Percentiles rank a stretch among this genome's conserved stretches.
These are phyloP conservation scores for Phialocephala sp. DNA, from an alignment of 2,329 filamentous ascomycete species.

Conservation along the genomic window DNA sequence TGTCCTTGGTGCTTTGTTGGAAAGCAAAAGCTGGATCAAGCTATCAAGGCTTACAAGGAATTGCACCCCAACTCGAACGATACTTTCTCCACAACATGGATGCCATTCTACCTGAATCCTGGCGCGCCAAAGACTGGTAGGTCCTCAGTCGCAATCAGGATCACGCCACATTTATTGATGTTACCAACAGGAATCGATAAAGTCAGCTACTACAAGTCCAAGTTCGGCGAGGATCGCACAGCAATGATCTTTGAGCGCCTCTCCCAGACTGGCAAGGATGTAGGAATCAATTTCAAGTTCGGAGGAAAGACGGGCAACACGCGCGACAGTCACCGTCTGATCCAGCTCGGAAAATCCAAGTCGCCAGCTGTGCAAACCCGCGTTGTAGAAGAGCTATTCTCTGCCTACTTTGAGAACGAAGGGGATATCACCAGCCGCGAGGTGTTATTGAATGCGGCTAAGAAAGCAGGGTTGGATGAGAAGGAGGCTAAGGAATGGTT, in stretches of 20 bases:
- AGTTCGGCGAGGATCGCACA: constrained; percentile 68
- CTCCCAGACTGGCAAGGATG: constrained; percentile 59
- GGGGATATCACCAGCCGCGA: constrained; percentile 65
- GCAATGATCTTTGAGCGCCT: constrained; percentile 64
- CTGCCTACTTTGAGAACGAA: constrained; percentile 68
- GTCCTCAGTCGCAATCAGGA: constrained; percentile 29
- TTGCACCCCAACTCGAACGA: constrained; percentile 66
- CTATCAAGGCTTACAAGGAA: constrained; percentile 70
- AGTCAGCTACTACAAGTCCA: constrained; percentile 61
- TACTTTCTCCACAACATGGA: constrained; percentile 76
- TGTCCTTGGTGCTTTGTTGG: constrained; percentile 83
- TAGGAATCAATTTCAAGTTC: constrained; percentile 77
- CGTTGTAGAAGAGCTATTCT: constrained; percentile 68
- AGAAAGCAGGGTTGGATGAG: constrained; percentile 58
- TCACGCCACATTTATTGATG: constrained; percentile 22
- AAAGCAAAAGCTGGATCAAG: constrained; percentile 74
- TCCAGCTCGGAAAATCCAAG: constrained; percentile 69
- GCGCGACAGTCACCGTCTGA: constrained; percentile 77
- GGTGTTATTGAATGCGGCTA: constrained; percentile 57
- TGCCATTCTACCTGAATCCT: constrained; percentile 82
- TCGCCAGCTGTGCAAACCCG: constrained; percentile 59
- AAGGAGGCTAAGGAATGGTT: constrained; percentile 61
- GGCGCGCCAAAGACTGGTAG: constrained; percentile 57
- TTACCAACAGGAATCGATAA: constrained; percentile 53
- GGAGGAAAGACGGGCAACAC: constrained; percentile 77